Base-by-base conservation (phyloP, 1,139 yeast species). In the Geotrichum carabidarum region DNA sequence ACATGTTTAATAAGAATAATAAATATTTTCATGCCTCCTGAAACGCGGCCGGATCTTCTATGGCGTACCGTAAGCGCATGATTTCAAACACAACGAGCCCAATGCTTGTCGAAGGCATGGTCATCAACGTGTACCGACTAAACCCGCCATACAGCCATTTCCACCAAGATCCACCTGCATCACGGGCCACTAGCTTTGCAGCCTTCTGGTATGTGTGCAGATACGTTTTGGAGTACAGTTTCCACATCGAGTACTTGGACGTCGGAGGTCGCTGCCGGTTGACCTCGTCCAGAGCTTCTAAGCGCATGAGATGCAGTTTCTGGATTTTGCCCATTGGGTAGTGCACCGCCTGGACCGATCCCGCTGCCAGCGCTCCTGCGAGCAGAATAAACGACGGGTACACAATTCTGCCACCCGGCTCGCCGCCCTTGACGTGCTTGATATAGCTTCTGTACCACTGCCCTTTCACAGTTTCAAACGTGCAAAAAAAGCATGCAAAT, bases 311-410 rank as follows among this genome's bases (percentile, higher is more conserved):
- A 68, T 90, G 95, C 40, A 91, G 75, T 60, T 83, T 84, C 64
- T 91, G 98, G 35, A 90, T 71, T 68, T 86, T 88, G 14, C 83
- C 76, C 38, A 91, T 74, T 0, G 98, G 98, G 63, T 84, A 90
- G 63, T 90, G 96, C 8, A 90, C 82, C 6, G 84, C 77, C 58
- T 90, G 82, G 30, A 91, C 72, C 0, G 90, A 76, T 37, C 84
- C 74, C 0, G 97, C 93, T 0, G 98, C 96, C 3, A 87, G 76
- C 12, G 94, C 90, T 8, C 98, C 98, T 0, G 95, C 96, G n/a
- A 85, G 62, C 42, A 91, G 76, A 4, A 89, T 80, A 67, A 87
- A 88, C 0, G 86, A 71, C 8, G 95, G 84, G 62, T 81, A 82
- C 46, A 86, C 70, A 40, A 75, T 59, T 67, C 66, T 41, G 54